A percentile compares a stretch with the other conserved stretches of the same genome.
phyloP scores from a whole-genome alignment of 2,329 filamentous ascomycete genomes.

The Aspergillus pseudoterreus region DNA sequence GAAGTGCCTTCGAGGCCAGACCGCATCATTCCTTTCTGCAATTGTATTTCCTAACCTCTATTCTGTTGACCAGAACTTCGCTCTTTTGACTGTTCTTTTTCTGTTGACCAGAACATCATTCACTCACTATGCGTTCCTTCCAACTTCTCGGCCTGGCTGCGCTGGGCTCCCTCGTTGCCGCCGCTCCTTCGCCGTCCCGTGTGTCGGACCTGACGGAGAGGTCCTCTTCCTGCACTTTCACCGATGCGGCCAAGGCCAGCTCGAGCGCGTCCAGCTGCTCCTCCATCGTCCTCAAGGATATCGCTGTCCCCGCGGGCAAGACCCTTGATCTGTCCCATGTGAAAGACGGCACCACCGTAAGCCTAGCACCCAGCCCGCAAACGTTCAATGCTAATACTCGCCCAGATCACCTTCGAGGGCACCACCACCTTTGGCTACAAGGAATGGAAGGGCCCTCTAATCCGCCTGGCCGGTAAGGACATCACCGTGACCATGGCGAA shows the following conservation, averaged over 20 bases:
- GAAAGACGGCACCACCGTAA: conserved; percentile 47
- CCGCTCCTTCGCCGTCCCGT: conserved; percentile 20
- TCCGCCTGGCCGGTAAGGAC: conserved; percentile 57
- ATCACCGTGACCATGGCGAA: conserved; percentile 52
- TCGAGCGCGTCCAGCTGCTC: conserved; percentile 52
- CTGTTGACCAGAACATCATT: conserved; percentile 13
- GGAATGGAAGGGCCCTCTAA: conserved; percentile 62
- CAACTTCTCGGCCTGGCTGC: conserved; percentile 15
- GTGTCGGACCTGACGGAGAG: conserved; percentile 22
- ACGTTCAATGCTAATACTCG: background rate
- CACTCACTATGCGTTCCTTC: conserved; percentile 19
- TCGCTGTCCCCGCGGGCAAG: conserved; percentile 55
- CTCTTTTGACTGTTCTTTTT: conserved; percentile 6
- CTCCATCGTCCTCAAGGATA: conserved; percentile 51
- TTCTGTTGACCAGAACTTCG: conserved; percentile 20
- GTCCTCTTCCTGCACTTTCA: conserved; percentile 53
- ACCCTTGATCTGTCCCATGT: conserved; percentile 58
- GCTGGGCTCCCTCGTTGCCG: conserved; percentile 18
- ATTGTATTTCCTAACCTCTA: conserved; percentile 6
- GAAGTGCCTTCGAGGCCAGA: background rate
- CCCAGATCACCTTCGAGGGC: conserved; percentile 58
- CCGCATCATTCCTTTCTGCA: conserved; percentile 7
- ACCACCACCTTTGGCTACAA: conserved; percentile 63
- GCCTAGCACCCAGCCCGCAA: conserved; percentile 6
- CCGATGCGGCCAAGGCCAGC: conserved; percentile 46